These are phyloP conservation scores for Cladosporium sphaerospermum DNA, from an alignment of 2,329 filamentous ascomycete genomes.

Conservation along the genomic window DNA sequence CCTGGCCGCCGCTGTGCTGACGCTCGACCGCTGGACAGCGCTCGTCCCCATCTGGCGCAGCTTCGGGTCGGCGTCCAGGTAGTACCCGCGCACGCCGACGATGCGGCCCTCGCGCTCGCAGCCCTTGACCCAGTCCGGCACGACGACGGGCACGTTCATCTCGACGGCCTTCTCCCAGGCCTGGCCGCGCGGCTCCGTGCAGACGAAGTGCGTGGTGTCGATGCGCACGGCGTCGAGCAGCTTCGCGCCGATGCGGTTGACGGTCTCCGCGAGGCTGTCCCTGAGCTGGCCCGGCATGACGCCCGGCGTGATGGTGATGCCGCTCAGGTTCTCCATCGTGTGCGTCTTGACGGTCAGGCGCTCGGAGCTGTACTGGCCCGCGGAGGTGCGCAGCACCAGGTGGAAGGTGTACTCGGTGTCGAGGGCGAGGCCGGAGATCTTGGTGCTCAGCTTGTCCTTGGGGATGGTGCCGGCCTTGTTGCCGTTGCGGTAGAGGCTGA, in stretches of 20 bases:
- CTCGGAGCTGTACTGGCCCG: conserved; percentile 79
- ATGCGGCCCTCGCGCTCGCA: conserved; percentile 90
- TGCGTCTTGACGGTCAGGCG: conserved; percentile 83
- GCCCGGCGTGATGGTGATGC: conserved; percentile 89
- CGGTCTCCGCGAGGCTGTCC: conserved; percentile 66
- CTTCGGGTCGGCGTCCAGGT: conserved; percentile 76
- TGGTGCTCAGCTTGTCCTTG: conserved; percentile 84
- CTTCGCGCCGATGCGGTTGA: conserved; percentile 87
- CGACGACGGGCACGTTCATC: conserved; percentile 95
- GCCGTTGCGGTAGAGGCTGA: conserved; percentile 90
- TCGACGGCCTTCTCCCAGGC: conserved; percentile 95
- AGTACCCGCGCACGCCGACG: conserved; percentile 90
- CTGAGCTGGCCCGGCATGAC: conserved; percentile 67
- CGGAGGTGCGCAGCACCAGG: conserved; percentile 81
- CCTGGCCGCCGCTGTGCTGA: conserved; percentile 27
- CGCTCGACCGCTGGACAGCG: conserved; percentile 22
- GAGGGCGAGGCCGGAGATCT: conserved; percentile 93
- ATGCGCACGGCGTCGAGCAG: conserved; percentile 85
- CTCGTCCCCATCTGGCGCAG: conserved; percentile 47
- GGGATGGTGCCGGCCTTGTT: conserved; percentile 96
- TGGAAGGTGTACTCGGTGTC: conserved; percentile 96
- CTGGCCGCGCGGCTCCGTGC: conserved; percentile 81
- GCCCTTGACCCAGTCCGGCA: conserved; percentile 96
- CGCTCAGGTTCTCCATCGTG: conserved; percentile 96
- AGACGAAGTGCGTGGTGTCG: conserved; percentile 97